Evolutionary conservation across 2,329 filamentous ascomycete genomes (phyloP), one percentile per base, ranked within the genome.

Genomic region (Penicillium sp.): DNA sequence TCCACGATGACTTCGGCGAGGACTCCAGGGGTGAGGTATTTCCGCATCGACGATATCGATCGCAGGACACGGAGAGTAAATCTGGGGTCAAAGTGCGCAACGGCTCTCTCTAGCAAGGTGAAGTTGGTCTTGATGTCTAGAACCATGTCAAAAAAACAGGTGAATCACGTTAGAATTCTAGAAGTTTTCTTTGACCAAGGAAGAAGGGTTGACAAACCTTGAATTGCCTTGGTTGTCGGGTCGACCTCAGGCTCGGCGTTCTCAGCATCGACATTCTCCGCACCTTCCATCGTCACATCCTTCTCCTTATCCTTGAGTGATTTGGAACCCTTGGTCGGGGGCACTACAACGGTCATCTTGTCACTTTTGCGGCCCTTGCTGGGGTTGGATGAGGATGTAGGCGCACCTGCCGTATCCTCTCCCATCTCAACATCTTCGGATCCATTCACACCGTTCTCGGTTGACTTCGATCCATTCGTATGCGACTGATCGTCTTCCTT

Each of bases 111-210:
- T 69, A 99, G 83, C 61, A 99, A 83, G 48, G 85, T 84, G 71
- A 97, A 97, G 78, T 95, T 97, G 81, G 84, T 87, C 78, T 92
- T 94, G 78, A 99, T 96, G 75, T 97, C 94, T 97, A 70, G 36
- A 53, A 56, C 46, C 14, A 45, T 16, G 10, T 2, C 5, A 4
- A 42, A 50, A 29, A 51, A n/a, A 47, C 9, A 29, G 23, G 14
- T 38, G 13, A n/a, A 19, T 16, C 27, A 35, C 1, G 45, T 51
- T 40, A 48, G 51, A 45, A 42, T 19, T 46, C 1, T 8, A 9
- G 8, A 42, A 14, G 10, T 29, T n/a, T n/a, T 4, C 36, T 32
- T 32, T 45, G 32, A 35, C 8, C 32, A 29, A 32, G 13, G 4
- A 47, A 45, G 6, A 32, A 27, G 14, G 48, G 29, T 41, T 42